Conservation (phyloP, 108 stramenopile genomes). For the Stephanodiscus triporus region DNA sequence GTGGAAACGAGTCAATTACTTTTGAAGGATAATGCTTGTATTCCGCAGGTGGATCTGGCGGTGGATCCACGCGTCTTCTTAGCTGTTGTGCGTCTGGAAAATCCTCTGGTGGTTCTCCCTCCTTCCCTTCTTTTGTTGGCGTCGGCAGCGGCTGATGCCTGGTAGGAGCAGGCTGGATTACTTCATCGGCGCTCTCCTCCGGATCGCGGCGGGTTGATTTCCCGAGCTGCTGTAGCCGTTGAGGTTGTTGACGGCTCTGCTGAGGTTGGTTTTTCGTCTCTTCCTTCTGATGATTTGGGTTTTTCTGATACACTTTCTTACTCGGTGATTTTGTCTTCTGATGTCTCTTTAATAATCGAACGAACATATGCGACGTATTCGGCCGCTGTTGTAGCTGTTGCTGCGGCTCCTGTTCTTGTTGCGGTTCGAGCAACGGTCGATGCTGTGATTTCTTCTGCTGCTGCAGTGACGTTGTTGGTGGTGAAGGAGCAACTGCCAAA, state of each 20-base stretch:
- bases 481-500: conserved; percentile 12
- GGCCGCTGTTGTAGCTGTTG: not conserved
- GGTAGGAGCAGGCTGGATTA: too few species aligned
- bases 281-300: not conserved
- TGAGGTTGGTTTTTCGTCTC: not conserved
- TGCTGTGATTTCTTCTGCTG: not conserved
- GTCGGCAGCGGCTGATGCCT: not conserved
- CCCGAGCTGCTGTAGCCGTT: conserved; percentile 1
- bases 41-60: conserved; percentile 32
- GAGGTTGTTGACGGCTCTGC: conserved; percentile 1
- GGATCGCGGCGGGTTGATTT: too few species aligned
- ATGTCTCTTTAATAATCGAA: conserved; percentile 24
- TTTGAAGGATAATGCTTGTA: conserved; percentile 13
- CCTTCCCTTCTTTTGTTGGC: not conserved
- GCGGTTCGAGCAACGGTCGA: not conserved
- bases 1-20: not conserved
- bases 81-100: not conserved
- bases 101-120: conserved; percentile 14
- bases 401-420: not conserved
- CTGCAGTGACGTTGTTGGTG: conserved; percentile 4
- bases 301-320: not conserved
- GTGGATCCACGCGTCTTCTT: conserved; percentile 17
- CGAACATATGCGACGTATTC: conserved; percentile 24
- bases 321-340: not conserved
- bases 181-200: too few species aligned